These are phyloP conservation scores for Moniliophthora roreri DNA, from an alignment of 1,284 basidiomycete genomes.

Conservation along the genomic window DNA sequence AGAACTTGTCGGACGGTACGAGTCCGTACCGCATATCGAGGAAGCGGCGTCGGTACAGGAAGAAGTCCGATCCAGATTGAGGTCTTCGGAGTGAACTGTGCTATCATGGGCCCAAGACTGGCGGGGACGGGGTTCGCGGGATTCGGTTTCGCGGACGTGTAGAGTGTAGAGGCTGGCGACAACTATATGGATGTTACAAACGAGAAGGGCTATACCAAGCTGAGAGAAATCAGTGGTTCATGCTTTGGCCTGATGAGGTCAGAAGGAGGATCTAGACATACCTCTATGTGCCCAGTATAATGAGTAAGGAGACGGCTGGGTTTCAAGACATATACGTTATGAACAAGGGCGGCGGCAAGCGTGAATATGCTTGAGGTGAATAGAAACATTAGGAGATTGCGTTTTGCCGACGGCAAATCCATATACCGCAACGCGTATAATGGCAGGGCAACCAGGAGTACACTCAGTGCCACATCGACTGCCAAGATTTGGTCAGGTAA, in stretches of 20 bases:
- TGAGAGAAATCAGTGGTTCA: neutral
- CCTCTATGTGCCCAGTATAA: neutral
- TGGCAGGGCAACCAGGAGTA: slow-evolving; percentile 17
- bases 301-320: neutral
- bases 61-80: no score
- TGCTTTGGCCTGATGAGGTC: neutral
- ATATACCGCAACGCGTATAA: neutral
- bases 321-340: neutral
- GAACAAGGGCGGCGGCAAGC: neutral
- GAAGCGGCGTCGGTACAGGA: no score
- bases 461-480: slow-evolving; percentile 18
- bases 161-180: neutral
- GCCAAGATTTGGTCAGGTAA: neutral
- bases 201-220: neutral
- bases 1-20: no score
- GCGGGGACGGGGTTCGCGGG: no score
- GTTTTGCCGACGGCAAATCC: neutral
- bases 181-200: slow-evolving; percentile 4
- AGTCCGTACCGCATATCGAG: no score
- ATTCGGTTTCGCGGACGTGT: no score
- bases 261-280: neutral
- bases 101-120: no score
- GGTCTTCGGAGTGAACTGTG: no score
- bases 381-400: neutral
- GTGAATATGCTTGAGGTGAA: neutral